Conservation (phyloP, 495 filamentous ascomycete species). For the Penicillium silybi region DNA sequence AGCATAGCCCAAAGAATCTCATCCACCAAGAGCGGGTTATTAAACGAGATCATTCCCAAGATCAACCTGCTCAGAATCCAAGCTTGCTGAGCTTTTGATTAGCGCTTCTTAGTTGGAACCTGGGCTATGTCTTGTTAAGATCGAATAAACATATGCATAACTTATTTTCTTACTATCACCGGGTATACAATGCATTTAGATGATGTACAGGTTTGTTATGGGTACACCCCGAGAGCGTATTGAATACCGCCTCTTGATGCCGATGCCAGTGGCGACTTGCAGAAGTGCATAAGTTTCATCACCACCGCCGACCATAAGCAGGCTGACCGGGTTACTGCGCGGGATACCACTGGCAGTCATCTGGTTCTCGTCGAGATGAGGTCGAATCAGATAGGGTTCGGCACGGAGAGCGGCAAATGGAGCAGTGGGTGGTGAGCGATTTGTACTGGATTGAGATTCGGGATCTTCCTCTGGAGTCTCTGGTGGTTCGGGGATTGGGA, state of each 20-base stretch:
- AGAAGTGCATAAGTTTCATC: conserved; percentile 63
- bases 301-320: conserved; percentile 83
- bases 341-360: conserved; percentile 65
- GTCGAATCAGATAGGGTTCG: conserved; percentile 53
- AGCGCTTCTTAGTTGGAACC: no score
- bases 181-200: conserved; percentile 36
- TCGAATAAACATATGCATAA: background rate
- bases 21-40: no score
- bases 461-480: background rate
- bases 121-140: no score
- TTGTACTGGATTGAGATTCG: background rate
- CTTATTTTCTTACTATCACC: background rate
- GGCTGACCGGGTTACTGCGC: conserved; percentile 68
- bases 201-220: conserved; percentile 75
- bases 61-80: no score
- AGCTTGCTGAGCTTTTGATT: no score
- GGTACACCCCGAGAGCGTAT: conserved; percentile 76
- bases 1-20: no score
- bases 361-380: conserved; percentile 74
- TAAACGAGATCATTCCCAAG: no score
- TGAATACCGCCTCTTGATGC: conserved; percentile 71
- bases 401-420: conserved; percentile 40
- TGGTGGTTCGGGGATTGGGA: background rate
- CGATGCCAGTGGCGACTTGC: conserved; percentile 56
- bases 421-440: background rate